Percentiles rank a stretch among this genome's conserved stretches.
Conservation (phyloP, 2,329 filamentous ascomycete genomes). For the Talaromyces sp. region DNA sequence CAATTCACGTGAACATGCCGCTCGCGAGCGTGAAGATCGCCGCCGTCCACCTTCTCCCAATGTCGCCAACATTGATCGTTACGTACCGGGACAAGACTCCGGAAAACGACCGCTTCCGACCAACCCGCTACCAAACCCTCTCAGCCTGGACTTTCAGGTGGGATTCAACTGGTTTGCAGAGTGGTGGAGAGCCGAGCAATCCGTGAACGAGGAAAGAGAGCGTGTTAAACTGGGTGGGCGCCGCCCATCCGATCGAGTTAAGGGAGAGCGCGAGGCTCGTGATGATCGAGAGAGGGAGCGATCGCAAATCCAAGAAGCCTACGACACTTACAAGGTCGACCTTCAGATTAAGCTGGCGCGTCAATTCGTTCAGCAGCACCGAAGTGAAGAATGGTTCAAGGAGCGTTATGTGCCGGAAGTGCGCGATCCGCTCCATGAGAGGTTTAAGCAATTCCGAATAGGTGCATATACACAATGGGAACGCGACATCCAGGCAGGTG, state of each 20-base stretch:
- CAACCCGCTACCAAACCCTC: constrained; percentile 64
- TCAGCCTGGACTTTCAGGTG: constrained; percentile 66
- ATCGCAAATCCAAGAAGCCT: constrained; percentile 65
- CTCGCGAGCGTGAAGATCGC: constrained; percentile 59
- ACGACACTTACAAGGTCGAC: constrained; percentile 68
- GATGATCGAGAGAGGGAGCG: constrained; percentile 66
- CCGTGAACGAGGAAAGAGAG: constrained; percentile 66
- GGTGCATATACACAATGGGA: constrained; percentile 85
- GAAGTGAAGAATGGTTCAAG: constrained; percentile 96
- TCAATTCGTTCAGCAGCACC: constrained; percentile 87
- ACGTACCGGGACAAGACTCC: constrained; percentile 64
- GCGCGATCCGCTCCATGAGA: constrained; percentile 71
- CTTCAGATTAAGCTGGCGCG: constrained; percentile 76
- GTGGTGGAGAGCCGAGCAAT: constrained; percentile 68
- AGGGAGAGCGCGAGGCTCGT: constrained; percentile 63
- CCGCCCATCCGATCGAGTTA: constrained; percentile 57
- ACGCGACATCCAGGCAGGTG: constrained; percentile 77
- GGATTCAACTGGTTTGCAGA: constrained; percentile 70
- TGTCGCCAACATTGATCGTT: constrained; percentile 64
- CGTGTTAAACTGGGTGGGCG: constrained; percentile 62
- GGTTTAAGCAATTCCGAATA: constrained; percentile 78
- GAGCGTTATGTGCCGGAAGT: constrained; percentile 89
- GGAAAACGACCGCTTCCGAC: constrained; percentile 55
- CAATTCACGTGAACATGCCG: constrained; percentile 43
- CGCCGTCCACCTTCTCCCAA: constrained; percentile 61